These are phyloP conservation scores for Ustilago nuda DNA, from an alignment of 1,284 basidiomycete species.

Conservation along the genomic window DNA sequence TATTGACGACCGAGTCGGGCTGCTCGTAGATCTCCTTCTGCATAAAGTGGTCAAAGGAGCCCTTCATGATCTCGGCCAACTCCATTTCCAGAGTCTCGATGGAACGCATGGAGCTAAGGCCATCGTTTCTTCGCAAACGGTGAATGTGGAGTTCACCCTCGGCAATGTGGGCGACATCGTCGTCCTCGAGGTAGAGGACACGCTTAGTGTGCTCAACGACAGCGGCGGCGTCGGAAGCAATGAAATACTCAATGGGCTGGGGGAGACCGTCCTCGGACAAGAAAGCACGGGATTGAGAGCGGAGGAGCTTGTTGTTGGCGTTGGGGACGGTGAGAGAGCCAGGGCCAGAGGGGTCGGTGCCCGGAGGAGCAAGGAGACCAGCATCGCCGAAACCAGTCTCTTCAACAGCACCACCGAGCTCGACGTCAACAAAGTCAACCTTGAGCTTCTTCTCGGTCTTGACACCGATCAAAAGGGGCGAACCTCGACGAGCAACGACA, in stretches of 20 bases:
- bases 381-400: conserved; percentile 54
- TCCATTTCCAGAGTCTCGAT: conserved; percentile 99
- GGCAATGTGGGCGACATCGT: conserved; percentile 97
- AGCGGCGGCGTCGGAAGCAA: conserved; percentile 95
- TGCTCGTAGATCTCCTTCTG: conserved; percentile 99
- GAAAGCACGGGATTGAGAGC: conserved; percentile 97
- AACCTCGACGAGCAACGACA: conserved; percentile 94
- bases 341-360: conserved; percentile 67
- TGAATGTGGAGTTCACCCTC: conserved; percentile 98
- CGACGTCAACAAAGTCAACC: conserved; percentile 99
- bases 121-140: conserved; percentile 89
- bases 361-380: conserved; percentile 79
- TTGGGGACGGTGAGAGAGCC: conserved; percentile 60
- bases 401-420: conserved; percentile 70
- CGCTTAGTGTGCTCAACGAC: conserved; percentile 99
- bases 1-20: conserved; percentile 99
- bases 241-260: conserved; percentile 99
- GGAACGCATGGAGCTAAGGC: conserved; percentile 83
- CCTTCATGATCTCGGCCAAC: conserved; percentile 99
- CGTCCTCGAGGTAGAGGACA: conserved; percentile 97
- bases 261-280: conserved; percentile 98
- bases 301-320: conserved; percentile 78
- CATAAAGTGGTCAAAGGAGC: conserved; percentile 99
- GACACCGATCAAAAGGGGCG: conserved; percentile 95
- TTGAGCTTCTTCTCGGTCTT: conserved; percentile 99